Percentiles rank a stretch among this genome's conserved stretches.
Conservation (phyloP, 768 basidiomycete species). For the Mycena latifolia region DNA sequence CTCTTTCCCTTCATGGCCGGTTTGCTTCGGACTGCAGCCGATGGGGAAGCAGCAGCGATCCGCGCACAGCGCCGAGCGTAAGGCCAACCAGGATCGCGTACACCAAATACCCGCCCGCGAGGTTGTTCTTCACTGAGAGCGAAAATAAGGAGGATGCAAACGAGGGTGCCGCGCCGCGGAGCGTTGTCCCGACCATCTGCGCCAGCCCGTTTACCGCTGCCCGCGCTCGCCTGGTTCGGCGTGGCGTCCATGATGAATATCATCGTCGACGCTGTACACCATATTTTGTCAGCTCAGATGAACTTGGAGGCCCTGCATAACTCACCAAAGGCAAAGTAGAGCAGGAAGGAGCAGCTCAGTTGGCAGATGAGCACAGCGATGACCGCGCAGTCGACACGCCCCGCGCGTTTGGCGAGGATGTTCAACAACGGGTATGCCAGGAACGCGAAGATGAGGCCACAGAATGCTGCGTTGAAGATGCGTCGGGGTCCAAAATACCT, state of each 20-base stretch:
- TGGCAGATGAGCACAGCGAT: slow-evolving; percentile 49
- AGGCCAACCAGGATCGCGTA: not conserved
- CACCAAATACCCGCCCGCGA: slow-evolving; percentile 16
- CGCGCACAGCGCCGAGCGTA: not conserved
- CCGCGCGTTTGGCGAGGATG: slow-evolving; percentile 49
- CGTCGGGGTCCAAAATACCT: slow-evolving; percentile 66
- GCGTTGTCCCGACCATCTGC: slow-evolving; percentile 12
- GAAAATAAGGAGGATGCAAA: slow-evolving; percentile 26
- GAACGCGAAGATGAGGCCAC: slow-evolving; percentile 43
- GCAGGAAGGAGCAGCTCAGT: slow-evolving; percentile 37
- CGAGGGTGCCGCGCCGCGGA: slow-evolving; percentile 21
- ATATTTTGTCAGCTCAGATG: not conserved
- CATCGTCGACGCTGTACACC: slow-evolving; percentile 6
- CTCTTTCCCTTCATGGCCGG: too few species aligned
- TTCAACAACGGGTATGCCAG: slow-evolving; percentile 49
- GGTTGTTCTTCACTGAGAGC: slow-evolving; percentile 11
- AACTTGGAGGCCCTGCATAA: not conserved
- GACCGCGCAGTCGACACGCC: slow-evolving; percentile 48
- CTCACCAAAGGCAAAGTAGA: slow-evolving; percentile 18
- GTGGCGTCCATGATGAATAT: slow-evolving; percentile 21
- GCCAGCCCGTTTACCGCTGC: slow-evolving; percentile 16
- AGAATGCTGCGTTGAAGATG: slow-evolving; percentile 57
- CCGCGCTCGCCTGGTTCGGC: slow-evolving; percentile 4
- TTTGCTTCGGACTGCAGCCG: slow-evolving; percentile 2
- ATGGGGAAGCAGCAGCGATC: slow-evolving; percentile 5